Evolutionary conservation across 2,329 filamentous ascomycete species (phyloP).

Genomic region (Xylaria sp.): DNA sequence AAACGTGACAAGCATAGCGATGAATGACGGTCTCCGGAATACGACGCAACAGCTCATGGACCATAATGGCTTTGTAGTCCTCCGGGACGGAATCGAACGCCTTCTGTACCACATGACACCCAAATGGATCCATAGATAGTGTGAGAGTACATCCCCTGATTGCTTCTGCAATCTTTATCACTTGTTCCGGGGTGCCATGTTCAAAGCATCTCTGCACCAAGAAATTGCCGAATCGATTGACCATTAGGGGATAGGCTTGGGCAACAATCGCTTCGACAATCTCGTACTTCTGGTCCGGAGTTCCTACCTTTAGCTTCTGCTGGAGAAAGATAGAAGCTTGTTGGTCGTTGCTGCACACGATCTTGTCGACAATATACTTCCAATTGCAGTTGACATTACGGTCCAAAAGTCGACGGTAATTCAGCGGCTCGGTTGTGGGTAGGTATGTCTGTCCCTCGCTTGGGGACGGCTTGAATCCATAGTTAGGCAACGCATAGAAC

Average conservation of each 20-base stretch:
- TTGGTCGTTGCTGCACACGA: slow-evolving; percentile 98
- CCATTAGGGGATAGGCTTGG: slow-evolving; percentile 94
- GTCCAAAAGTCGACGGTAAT: slow-evolving; percentile 94
- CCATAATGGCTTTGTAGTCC: slow-evolving; percentile 98
- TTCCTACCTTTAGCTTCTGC: slow-evolving; percentile 98
- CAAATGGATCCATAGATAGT: slow-evolving; percentile 98
- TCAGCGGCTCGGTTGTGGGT: slow-evolving; percentile 88
- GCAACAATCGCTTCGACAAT: slow-evolving; percentile 97
- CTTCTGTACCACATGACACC: slow-evolving; percentile 98
- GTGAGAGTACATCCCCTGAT: slow-evolving; percentile 94
- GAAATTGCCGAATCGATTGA: slow-evolving; percentile 99
- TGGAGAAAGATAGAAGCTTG: slow-evolving; percentile 99
- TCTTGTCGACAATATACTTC: slow-evolving; percentile 99
- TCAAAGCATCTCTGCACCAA: slow-evolving; percentile 98
- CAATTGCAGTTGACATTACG: slow-evolving; percentile 98
- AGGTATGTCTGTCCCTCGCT: slow-evolving; percentile 79
- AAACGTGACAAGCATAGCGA: slow-evolving; percentile 98
- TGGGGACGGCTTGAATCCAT: slow-evolving; percentile 54
- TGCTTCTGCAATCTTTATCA: slow-evolving; percentile 91
- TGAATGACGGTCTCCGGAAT: slow-evolving; percentile 99
- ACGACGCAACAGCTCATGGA: slow-evolving; percentile 92
- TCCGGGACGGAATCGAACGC: slow-evolving; percentile 98
- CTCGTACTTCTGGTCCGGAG: slow-evolving; percentile 93
- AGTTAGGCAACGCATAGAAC: slow-evolving; percentile 41
- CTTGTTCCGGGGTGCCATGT: slow-evolving; percentile 93